Evolutionary conservation across 768 basidiomycete species (phyloP), one percentile per base, ranked within the genome.

Genomic region (Termitomyces heimii): DNA sequence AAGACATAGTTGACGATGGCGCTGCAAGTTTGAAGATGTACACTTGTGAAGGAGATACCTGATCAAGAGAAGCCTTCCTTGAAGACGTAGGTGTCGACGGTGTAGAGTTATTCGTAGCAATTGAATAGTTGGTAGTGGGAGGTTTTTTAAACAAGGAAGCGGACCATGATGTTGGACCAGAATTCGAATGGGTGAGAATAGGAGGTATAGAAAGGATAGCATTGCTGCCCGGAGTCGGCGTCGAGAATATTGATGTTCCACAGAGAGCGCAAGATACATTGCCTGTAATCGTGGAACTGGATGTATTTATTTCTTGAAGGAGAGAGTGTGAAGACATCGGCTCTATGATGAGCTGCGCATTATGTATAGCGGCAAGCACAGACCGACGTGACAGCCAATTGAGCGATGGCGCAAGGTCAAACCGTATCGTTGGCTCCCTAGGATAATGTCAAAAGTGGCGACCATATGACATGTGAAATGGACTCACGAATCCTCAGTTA

Each of bases 301-400:
- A 73, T 66, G 82, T 67, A 67, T 68, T 75, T 68, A 70, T 66
- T 57, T 89, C 85, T 48, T 80, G 76, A 22, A 92, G 68, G 14
- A 94, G 75, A 0, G 79, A 73, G 4, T 73, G 67, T 20, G 85
- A 80, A 0, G 89, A 74, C 59, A 94, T 79, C 4, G 96, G 95
- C 67, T 98, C 96, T 52, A 99, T 86, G 14, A 81, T 83, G 29
- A 99, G 81, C 66, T 94, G 89, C 0, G 93, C 93, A 9, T 80
- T 82, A 62, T 98, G 84, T 57, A 99, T 90, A 5, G 96, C 96
- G 26, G 84, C 73, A 4, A 86, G 78, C 24, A 98, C 88, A 4
- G 86, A 85, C 29, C 94, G 85, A 28, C 94, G 82, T 16, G 89
- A 88, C n/a, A 98, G 78, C 91, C 92, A 98, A 65, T 92, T 94